These are phyloP conservation scores for Sugiyamaella xylanicola DNA, from an alignment of 1,139 yeast species.

Conservation along the genomic window DNA sequence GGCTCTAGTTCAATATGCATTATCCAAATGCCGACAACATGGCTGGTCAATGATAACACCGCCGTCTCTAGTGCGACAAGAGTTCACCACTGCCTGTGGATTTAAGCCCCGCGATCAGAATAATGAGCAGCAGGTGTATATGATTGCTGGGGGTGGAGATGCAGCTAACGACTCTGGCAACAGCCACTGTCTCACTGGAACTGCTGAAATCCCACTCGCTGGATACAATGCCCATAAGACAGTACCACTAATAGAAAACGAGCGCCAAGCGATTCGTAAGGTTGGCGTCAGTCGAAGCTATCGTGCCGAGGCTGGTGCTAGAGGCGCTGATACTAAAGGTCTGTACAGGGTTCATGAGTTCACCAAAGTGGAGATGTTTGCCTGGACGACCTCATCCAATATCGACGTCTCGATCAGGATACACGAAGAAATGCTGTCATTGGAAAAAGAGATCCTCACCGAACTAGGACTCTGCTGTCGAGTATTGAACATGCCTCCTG, in stretches of 20 bases:
- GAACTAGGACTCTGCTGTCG: constrained; percentile 79
- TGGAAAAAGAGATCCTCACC: constrained; percentile 65
- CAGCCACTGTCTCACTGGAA: constrained; percentile 75
- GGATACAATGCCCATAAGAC: constrained; percentile 58
- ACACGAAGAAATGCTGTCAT: constrained; percentile 55
- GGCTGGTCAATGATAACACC: constrained; percentile 79
- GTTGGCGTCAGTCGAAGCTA: constrained; percentile 88
- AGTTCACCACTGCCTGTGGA: constrained; percentile 86
- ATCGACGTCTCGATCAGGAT: constrained; percentile 47
- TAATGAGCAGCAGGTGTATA: constrained; percentile 83
- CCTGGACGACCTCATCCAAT: constrained; percentile 55
- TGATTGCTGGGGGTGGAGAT: constrained; percentile 42
- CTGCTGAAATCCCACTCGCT: constrained; percentile 95
- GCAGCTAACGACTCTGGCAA: constrained; percentile 37
- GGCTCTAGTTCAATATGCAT: constrained; percentile 80
- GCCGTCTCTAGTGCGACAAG: constrained; percentile 81
- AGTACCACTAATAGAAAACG: constrained; percentile 31
- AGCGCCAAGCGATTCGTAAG: constrained; percentile 53
- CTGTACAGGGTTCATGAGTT: constrained; percentile 95
- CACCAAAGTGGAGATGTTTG: constrained; percentile 92
- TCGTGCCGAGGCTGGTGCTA: constrained; percentile 96
- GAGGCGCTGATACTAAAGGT: constrained; percentile 92
- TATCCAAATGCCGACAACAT: constrained; percentile 60
- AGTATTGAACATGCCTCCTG: constrained; percentile 83
- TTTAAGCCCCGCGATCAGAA: constrained; percentile 91